phyloP scores from a whole-genome alignment of 2,329 filamentous ascomycete genomes.

The Akanthomyces muscarius region DNA sequence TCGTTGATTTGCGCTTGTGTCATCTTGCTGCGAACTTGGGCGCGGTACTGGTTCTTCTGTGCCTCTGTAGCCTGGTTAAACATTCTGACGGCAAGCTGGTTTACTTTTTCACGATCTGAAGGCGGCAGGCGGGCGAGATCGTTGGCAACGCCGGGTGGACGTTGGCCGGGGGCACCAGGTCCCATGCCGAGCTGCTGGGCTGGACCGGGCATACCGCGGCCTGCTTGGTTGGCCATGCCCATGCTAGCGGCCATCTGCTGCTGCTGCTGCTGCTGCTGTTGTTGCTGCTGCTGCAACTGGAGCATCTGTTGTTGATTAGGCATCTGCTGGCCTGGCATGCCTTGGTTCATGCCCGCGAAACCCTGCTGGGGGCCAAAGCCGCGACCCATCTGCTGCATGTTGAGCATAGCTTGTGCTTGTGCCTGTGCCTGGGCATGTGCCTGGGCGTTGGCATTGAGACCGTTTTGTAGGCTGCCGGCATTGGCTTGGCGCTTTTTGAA shows the following conservation, averaged over 20 bases:
- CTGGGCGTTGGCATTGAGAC: slow-evolving; percentile 41
- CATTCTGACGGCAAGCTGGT: slow-evolving; percentile 41
- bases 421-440: slow-evolving; percentile 32
- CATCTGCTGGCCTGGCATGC: slow-evolving; percentile 38
- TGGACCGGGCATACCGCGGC: slow-evolving; percentile 28
- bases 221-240: slow-evolving; percentile 35
- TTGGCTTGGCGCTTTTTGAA: slow-evolving; percentile 48
- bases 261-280: slow-evolving; percentile 31
- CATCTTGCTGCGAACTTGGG: slow-evolving; percentile 34
- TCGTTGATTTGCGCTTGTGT: slow-evolving; percentile 42
- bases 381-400: slow-evolving; percentile 51
- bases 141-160: slow-evolving; percentile 22
- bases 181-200: slow-evolving; percentile 22
- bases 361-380: slow-evolving; percentile 48
- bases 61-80: slow-evolving; percentile 40
- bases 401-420: slow-evolving; percentile 47
- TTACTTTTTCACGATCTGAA: slow-evolving; percentile 43
- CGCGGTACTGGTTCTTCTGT: slow-evolving; percentile 36
- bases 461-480: slow-evolving; percentile 46
- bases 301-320: slow-evolving; percentile 42
- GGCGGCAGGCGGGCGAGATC: slow-evolving; percentile 39
- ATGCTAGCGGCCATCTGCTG: slow-evolving; percentile 30
- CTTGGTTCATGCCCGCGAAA: slow-evolving; percentile 51
- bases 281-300: slow-evolving; percentile 29
- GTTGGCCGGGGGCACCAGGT: slow-evolving; percentile 35